A percentile compares a stretch with the other conserved stretches of the same genome.
phyloP scores from a whole-genome alignment of 345 rosid genomes.

The Linum usitatissimum region DNA sequence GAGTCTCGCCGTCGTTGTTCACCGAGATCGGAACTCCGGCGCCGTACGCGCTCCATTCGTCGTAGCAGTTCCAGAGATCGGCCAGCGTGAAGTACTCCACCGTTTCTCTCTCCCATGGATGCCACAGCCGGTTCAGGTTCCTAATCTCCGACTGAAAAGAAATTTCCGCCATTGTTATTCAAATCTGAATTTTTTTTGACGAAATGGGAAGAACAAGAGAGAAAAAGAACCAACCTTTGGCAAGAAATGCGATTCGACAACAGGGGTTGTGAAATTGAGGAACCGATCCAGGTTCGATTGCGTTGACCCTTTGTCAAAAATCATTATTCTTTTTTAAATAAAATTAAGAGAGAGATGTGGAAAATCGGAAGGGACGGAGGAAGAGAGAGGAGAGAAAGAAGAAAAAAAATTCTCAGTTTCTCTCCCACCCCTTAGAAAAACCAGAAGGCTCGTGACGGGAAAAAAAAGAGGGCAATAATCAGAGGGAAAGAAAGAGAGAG shows the following conservation, averaged over 20 bases:
- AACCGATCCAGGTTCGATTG: constrained; percentile 83
- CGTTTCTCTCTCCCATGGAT: constrained; percentile 86
- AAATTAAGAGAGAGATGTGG: not conserved
- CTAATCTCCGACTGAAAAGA: constrained; percentile 67
- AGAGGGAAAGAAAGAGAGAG: constrained; percentile 9
- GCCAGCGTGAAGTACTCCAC: constrained; percentile 36
- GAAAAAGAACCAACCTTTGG: constrained; percentile 47
- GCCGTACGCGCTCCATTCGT: constrained; percentile 46
- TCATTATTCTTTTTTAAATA: constrained; percentile 35
- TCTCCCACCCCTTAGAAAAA: constrained; percentile 20
- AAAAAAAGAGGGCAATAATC: constrained; percentile 3
- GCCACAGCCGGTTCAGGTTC: constrained; percentile 79
- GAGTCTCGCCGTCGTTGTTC: constrained; percentile 23
- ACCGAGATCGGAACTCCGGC: constrained; percentile 35
- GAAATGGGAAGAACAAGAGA: not conserved
- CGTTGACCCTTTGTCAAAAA: constrained; percentile 43
- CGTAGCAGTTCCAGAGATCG: constrained; percentile 38
- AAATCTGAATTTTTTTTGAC: too few relatives aligned
- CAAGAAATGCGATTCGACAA: constrained; percentile 65
- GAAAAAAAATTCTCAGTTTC: not conserved
- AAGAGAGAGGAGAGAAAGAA: not conserved
- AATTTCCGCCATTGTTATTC: not conserved
- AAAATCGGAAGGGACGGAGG: constrained; percentile 1
- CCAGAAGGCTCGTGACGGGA: not conserved
- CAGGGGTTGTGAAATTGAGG: constrained; percentile 74